Base-by-base conservation (phyloP, 306 rosid genomes). In the Quercus variabilis region DNA sequence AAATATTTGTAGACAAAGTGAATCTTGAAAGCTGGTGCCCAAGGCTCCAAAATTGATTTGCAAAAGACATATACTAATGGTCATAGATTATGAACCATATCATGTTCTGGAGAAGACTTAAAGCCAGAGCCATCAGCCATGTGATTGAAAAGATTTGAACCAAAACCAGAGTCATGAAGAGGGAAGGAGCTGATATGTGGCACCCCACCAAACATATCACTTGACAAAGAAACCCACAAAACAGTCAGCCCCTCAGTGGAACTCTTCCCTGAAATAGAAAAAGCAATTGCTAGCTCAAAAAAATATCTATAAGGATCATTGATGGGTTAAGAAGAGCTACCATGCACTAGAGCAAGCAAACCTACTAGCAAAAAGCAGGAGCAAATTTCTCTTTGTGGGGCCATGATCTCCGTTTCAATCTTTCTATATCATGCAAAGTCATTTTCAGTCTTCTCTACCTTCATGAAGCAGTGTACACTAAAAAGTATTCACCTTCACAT, bases 121-220 rank as follows among this genome's bases (percentile, higher is more conserved):
- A 81, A 81, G 82, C 76, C 35, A 60, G 59, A 59, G 55, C 81
- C 78, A 65, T 72, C 54, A 68, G 55, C 81, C 81, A 65, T 72
- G 84, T 79, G 72, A 78, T 76, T 82, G 82, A 69, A 82, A 86
- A 79, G 72, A 82, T 60, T 58, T 31, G 74, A 62, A 82, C 78
- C 69, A 70, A 30, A 30, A 69, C 58, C 31, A 63, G n/a, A 65
- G 63, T 35, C 83, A 68, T 30, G 33, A 78, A 63, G 74, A 72
- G 60, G 64, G 65, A 20, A 65, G 43, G 72, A 67, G 25, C 54
- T 49, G 56, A 68, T 52, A 33, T 58, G 6, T 33, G 25, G 78
- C 68, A 75, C 81, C 81, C 62, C 74, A 70, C 76, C 58, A 65
- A 23, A 43, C 31, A 69, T 35, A 60, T 23, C 81, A 13, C 72